Percentiles rank a stretch among this genome's conserved stretches.
phyloP scores from a whole-genome alignment of 2,329 filamentous ascomycete genomes.

The Aureobasidium pullulans region DNA sequence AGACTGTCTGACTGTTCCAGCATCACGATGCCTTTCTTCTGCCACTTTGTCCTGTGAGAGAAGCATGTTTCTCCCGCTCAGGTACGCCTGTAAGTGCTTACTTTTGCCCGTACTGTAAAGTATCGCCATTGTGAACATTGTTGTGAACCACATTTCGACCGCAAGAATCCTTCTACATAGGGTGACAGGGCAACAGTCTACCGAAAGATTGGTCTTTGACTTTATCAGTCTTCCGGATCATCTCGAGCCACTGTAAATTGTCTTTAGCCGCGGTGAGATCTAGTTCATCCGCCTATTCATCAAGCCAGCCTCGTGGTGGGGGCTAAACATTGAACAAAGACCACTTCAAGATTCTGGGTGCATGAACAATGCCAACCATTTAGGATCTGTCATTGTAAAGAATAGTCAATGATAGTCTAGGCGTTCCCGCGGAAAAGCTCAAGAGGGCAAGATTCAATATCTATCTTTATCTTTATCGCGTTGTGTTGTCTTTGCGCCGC shows the following conservation, averaged over 20 bases:
- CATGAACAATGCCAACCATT: no score
- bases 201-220: background rate
- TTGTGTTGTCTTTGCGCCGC: no score
- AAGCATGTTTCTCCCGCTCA: background rate
- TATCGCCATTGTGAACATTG: background rate
- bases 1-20: background rate
- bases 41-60: background rate
- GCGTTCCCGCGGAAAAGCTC: background rate
- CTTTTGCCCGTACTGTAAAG: background rate
- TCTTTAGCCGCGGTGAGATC: background rate
- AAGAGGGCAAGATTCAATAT: no score
- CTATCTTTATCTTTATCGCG: no score
- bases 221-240: background rate
- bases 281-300: background rate
- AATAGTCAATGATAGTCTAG: background rate
- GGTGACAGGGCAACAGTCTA: constrained; percentile 1
- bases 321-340: background rate
- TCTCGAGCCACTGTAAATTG: background rate
- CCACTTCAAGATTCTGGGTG: background rate
- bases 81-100: background rate
- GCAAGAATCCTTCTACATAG: background rate
- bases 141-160: background rate
- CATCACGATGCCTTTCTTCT: background rate
- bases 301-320: background rate
- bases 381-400: background rate